These are phyloP conservation scores for Lachnellula cervina DNA, from an alignment of 2,329 filamentous ascomycete species.

Conservation along the genomic window DNA sequence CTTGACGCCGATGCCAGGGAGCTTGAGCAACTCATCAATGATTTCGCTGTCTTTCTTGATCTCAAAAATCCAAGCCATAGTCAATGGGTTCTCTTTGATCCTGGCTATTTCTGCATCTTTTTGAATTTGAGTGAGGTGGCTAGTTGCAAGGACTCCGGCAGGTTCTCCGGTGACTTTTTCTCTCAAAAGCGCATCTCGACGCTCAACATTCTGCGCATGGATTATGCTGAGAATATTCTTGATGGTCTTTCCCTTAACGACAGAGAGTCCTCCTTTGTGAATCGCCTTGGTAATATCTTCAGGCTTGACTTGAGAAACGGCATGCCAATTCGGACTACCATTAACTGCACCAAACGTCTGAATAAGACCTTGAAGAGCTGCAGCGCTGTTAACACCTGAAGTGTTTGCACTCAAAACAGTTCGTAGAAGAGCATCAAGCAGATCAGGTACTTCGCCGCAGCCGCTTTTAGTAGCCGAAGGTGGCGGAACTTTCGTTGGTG, in stretches of 20 bases:
- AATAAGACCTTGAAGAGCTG: constrained; percentile 62
- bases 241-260: constrained; percentile 67
- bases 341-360: constrained; percentile 62
- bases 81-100: constrained; percentile 53
- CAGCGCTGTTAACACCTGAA: constrained; percentile 49
- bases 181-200: constrained; percentile 44
- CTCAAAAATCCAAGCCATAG: constrained; percentile 47
- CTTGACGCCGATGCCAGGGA: constrained; percentile 52
- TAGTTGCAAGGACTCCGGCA: constrained; percentile 39
- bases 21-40: constrained; percentile 46
- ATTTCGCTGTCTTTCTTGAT: constrained; percentile 40
- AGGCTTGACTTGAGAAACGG: constrained; percentile 54
- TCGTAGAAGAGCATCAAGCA: constrained; percentile 50
- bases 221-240: constrained; percentile 70
- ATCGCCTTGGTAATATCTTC: constrained; percentile 65
- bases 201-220: constrained; percentile 59
- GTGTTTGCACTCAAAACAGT: constrained; percentile 50
- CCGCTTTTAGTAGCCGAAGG: constrained; percentile 62
- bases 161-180: constrained; percentile 39
- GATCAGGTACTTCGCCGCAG: constrained; percentile 52
- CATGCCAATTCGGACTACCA: constrained; percentile 71
- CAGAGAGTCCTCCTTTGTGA: constrained; percentile 63
- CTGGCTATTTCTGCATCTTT: constrained; percentile 54
- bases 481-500: constrained; percentile 62
- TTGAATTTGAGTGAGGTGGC: constrained; percentile 39